Base-by-base conservation (phyloP, 352 stramenopile genomes). In the Pythium sp. region DNA sequence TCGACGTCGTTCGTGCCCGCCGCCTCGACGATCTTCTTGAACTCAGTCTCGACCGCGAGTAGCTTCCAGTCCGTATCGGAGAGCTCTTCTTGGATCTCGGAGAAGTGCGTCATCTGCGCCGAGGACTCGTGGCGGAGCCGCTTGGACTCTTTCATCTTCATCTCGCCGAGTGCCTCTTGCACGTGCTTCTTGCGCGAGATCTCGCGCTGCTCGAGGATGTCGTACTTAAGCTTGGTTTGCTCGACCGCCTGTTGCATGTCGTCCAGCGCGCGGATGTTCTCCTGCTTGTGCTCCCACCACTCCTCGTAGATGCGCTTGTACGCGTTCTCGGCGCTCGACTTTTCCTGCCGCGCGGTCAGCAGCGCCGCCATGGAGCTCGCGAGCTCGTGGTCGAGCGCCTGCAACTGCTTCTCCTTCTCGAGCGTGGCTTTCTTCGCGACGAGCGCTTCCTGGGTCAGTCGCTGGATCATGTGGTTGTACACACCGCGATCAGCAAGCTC, bases 391-490 rank as follows among this genome's bases (percentile, higher is more conserved):
- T 86, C 72, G 7, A 94, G 69, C 22, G 72, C 65, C 62, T 80
- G 63, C 22, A 94, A 71, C 28, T 84, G 67, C 32, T 89, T 84
- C 67, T 94, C 86, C 28, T 86, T 87, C 24, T 81, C 75, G 18
- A 88, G 51, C 30, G 81, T 91, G 18, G 72, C 64, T 57, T 94
- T 94, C 72, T 91, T 94, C 22, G 81, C 77, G 1, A 69, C 68
- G 0, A 90, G 68, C 7, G 85, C 80, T 58, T 94, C 87, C 22
- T 73, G 74, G 6, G 80, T 76, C 28, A 94, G 65, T 6, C 87
- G 83, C 51, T 92, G 75, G 69, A 94, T 92, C 87, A 92, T 94
- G 70, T 94, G 84, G 46, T 78, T 92, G 73, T 93, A 94, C 53
- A 94, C 82, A 11, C 84, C 83, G 7, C 79, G 78, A 34, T 94